Base-by-base conservation (phyloP, 2,329 filamentous ascomycete species). In the Clarireedia homoeocarpa region DNA sequence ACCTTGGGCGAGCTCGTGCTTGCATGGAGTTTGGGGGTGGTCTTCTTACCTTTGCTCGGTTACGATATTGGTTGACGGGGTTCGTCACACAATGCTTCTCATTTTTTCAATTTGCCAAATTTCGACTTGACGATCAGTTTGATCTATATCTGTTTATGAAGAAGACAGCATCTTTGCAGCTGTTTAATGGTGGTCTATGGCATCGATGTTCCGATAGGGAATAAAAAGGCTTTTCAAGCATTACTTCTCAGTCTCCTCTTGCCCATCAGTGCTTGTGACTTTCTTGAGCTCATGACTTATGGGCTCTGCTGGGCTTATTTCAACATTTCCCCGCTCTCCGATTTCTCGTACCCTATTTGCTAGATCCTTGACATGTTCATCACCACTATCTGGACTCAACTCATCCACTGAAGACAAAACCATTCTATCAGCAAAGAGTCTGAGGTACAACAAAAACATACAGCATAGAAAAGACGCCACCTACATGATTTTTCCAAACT, bases 311-410 rank as follows among this genome's bases (percentile, higher is more conserved):
- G 42, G 47, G 60, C 62, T 26, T 58, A 34, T 24, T 58, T 53
- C 54, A 51, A 58, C 53, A 45, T 59, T 53, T 47, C 42, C 52
- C 58, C 53, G 59, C 65, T 66, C 63, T 51, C 86, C 80, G 53
- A 95, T 77, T 51, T 75, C 78, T 66, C 84, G 81, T 45, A 94
- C 85, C 53, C 89, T 80, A 56, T 75, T 72, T 15, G 89, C 89
- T 64, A 99, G 74, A 72, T 97, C 91, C 50, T 81, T 85, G 53
- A 99, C 80, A 76, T 99, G 92, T 59, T 79, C 79, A 74, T 97
- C 94, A 3, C 83, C 84, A 68, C 88, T 94, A 52, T 89, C 88
- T 2, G 81, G 74, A 60, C 88, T 86, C 62, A 97, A 73, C 30
- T 80, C 82, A 58, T 84, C 72, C 62, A 99, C 51, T 54, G 40